phyloP scores from a whole-genome alignment of 805 yeast genomes.

The Schwanniomyces pseudopolymorphus region DNA sequence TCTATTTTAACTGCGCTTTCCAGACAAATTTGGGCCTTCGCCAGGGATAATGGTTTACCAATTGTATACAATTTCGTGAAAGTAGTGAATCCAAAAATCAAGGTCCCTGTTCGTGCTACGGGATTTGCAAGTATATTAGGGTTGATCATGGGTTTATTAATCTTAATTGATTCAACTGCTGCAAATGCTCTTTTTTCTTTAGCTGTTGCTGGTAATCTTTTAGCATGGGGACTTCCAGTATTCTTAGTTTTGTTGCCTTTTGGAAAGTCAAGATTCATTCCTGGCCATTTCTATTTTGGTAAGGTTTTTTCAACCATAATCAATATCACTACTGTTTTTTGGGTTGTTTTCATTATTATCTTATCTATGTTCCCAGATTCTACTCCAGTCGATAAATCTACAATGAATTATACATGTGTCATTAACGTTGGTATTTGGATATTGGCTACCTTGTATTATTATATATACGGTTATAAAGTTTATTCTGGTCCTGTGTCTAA shows the following conservation, averaged over 20 bases:
- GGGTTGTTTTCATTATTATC: conserved; percentile 53
- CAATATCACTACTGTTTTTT: conserved; percentile 46
- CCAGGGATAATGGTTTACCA: conserved; percentile 77
- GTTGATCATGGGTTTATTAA: conserved; percentile 55
- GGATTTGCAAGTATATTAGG: conserved; percentile 51
- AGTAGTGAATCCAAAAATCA: conserved; percentile 51
- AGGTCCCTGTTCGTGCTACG: conserved; percentile 69
- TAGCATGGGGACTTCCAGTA: conserved; percentile 63
- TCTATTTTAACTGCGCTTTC: conserved; percentile 63
- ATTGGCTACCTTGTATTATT: conserved; percentile 52
- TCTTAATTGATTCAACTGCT: conserved; percentile 58
- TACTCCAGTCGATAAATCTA: conserved; percentile 34
- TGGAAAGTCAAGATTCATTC: conserved; percentile 51
- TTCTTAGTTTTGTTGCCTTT: conserved; percentile 52
- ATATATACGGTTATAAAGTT: conserved; percentile 49
- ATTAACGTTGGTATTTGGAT: conserved; percentile 63
- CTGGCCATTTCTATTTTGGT: conserved; percentile 71
- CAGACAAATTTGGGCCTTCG: conserved; percentile 73
- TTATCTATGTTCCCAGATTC: conserved; percentile 63
- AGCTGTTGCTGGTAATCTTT: conserved; percentile 59
- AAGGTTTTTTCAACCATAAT: conserved; percentile 41
- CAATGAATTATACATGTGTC: conserved; percentile 72
- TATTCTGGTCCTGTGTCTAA: conserved; percentile 55
- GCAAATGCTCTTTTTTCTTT: conserved; percentile 68
- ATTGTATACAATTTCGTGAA: conserved; percentile 52